Base-by-base conservation (phyloP, 2,329 filamentous ascomycete genomes). In the Ilyonectria sp. region DNA sequence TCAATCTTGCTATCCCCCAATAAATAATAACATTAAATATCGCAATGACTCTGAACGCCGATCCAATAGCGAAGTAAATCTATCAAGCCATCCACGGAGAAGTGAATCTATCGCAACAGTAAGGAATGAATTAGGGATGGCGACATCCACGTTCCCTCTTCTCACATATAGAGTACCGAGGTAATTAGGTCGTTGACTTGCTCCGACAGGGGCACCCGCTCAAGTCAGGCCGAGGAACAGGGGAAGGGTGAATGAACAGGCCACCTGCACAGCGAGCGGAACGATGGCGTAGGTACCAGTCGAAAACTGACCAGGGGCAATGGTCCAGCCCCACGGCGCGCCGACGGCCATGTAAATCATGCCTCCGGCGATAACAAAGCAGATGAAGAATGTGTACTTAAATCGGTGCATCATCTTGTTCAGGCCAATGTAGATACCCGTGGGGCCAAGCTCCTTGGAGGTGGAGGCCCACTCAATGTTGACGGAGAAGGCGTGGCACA, bases 391-490 rank as follows among this genome's bases (percentile, higher is more conserved):
- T 0, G 73, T 73, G 62, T 80, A 84, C 68, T 88, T 77, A 60
- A 77, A 88, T 62, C 88, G 85, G 71, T 82, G 87, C 49, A 80
- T 81, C 60, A 79, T 80, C 37, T 77, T 82, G 52, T 76, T 80
- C 10, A 78, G 78, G 1, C 78, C 80, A 6, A 79, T 81, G 55
- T 75, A 75, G 17, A 77, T 74, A 50, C 75, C 76, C 0, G 76
- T 78, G 33, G 75, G 75, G 0, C 74, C 75, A 46, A 76, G 29
- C 59, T 77, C 75, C 55, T 77, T 77, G 0, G 75, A 75, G 1
- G 75, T 77, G 2, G 75, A 77, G 9, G 74, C 61, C 75, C 75
- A 77, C 49, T 77, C 75, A 2, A 77, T 77, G n/a, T 76, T 75
- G 17, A 77, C 50, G 1, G 69, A 71, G 29, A 77, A 75, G 15